A percentile compares a stretch with the other conserved stretches of the same genome.
phyloP scores from a whole-genome alignment of 176 grass and related monocot genomes.

The Aechmea fasciata region DNA sequence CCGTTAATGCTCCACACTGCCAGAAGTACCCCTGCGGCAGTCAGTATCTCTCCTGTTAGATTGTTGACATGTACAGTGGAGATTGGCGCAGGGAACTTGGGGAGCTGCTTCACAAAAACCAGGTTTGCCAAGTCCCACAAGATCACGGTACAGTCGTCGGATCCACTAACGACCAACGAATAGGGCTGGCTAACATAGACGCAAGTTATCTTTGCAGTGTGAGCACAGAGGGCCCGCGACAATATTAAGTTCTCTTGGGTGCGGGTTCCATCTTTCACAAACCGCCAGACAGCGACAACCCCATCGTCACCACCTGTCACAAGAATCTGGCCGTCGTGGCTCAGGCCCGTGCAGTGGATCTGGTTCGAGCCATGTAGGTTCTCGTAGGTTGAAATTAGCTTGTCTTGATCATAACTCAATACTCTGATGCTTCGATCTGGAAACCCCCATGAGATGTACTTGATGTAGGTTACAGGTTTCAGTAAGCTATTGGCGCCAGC shows the following conservation, averaged over 20 bases:
- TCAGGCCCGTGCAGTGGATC: constrained; percentile 93
- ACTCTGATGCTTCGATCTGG: constrained; percentile 91
- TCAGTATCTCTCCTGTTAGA: constrained; percentile 79
- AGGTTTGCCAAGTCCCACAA: constrained; percentile 89
- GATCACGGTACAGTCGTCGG: constrained; percentile 89
- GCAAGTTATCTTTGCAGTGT: constrained; percentile 85
- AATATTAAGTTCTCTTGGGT: constrained; percentile 40
- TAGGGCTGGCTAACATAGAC: constrained; percentile 91
- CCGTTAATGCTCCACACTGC: constrained; percentile 92
- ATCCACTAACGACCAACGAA: constrained; percentile 83
- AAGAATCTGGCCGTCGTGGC: constrained; percentile 86
- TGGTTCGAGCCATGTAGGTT: constrained; percentile 89
- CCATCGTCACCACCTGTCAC: constrained; percentile 82
- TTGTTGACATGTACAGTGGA: constrained; percentile 87
- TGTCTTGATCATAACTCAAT: constrained; percentile 93
- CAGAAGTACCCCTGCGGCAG: constrained; percentile 82
- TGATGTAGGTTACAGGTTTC: constrained; percentile 65
- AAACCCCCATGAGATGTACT: constrained; percentile 95
- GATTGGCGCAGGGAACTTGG: constrained; percentile 73
- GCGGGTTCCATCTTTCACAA: constrained; percentile 70
- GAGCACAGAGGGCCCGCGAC: constrained; percentile 74
- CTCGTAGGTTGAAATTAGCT: constrained; percentile 84
- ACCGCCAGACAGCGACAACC: constrained; percentile 82
- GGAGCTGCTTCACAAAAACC: constrained; percentile 92
- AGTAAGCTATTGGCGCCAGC: constrained; percentile 64